Evolutionary conservation across 768 basidiomycete genomes (phyloP).

Genomic region (Lactifluus pinguis): DNA sequence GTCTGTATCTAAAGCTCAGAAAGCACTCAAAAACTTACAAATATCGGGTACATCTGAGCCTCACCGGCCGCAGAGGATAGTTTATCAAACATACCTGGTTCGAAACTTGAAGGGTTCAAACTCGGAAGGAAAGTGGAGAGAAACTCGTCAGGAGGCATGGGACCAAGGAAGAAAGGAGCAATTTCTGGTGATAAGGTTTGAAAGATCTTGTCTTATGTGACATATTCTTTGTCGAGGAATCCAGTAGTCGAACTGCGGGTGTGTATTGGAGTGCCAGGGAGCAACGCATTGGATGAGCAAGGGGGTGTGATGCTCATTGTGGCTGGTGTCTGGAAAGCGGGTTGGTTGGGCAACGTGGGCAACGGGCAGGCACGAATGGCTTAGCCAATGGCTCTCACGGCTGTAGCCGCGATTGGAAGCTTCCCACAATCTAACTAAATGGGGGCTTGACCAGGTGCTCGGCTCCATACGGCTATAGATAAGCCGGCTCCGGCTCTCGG

Average conservation of each 20-base stretch:
- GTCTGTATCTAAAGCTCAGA: background rate
- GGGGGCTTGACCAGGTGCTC: too few relatives aligned
- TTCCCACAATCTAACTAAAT: too few relatives aligned
- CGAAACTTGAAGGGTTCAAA: background rate
- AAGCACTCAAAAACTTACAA: too few relatives aligned
- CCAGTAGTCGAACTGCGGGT: background rate
- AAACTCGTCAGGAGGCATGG: background rate
- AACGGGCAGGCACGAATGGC: too few relatives aligned
- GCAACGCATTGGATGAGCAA: background rate
- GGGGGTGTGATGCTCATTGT: background rate
- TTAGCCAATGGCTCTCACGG: too few relatives aligned
- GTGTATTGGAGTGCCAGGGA: background rate
- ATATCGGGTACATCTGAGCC: too few relatives aligned
- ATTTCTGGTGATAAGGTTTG: background rate
- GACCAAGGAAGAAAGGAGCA: background rate
- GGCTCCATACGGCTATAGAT: too few relatives aligned
- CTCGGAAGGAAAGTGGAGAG: background rate
- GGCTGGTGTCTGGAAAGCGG: too few relatives aligned
- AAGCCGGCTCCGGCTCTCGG: too few relatives aligned
- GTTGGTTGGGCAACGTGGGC: too few relatives aligned
- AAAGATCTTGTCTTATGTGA: background rate
- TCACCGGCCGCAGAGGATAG: background rate
- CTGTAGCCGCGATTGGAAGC: too few relatives aligned
- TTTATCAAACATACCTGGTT: background rate
- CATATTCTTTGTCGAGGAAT: background rate